Conservation (phyloP, 2,329 filamentous ascomycete species). For the Aspergillus sp. region DNA sequence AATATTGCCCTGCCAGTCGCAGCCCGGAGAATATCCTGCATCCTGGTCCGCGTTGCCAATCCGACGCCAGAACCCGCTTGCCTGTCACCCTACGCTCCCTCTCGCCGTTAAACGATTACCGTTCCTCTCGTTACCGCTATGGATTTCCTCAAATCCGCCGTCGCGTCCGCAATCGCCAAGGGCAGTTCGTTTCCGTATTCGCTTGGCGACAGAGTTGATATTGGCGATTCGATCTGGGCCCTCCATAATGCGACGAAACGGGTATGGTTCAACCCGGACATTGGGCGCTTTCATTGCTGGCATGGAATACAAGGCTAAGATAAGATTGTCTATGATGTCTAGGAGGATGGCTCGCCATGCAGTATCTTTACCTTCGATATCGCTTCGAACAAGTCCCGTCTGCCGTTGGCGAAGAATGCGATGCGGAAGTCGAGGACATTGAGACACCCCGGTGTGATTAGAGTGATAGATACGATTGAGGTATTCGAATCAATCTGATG, state of each 20-base stretch:
- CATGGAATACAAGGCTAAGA: neutral
- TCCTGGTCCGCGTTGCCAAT: neutral
- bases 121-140: slow-evolving; percentile 44
- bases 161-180: slow-evolving; percentile 93
- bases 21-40: too few relatives aligned
- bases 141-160: slow-evolving; percentile 97
- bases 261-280: slow-evolving; percentile 50
- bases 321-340: slow-evolving; percentile 2
- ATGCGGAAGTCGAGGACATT: slow-evolving; percentile 88
- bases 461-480: slow-evolving; percentile 90
- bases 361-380: slow-evolving; percentile 97
- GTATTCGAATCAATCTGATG: slow-evolving; percentile 41
- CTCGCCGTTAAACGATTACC: neutral
- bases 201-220: slow-evolving; percentile 86
- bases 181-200: slow-evolving; percentile 87
- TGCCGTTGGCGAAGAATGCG: slow-evolving; percentile 87
- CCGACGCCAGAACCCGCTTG: neutral
- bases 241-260: slow-evolving; percentile 88
- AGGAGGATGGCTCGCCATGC: slow-evolving; percentile 92
- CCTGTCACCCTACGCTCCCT: neutral
- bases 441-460: slow-evolving; percentile 89
- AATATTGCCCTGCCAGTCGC: too few relatives aligned
- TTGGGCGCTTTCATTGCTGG: neutral
- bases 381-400: slow-evolving; percentile 65
- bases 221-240: slow-evolving; percentile 94